phyloP scores from a whole-genome alignment of 306 rosid genomes.

The Trifolium subterraneum region DNA sequence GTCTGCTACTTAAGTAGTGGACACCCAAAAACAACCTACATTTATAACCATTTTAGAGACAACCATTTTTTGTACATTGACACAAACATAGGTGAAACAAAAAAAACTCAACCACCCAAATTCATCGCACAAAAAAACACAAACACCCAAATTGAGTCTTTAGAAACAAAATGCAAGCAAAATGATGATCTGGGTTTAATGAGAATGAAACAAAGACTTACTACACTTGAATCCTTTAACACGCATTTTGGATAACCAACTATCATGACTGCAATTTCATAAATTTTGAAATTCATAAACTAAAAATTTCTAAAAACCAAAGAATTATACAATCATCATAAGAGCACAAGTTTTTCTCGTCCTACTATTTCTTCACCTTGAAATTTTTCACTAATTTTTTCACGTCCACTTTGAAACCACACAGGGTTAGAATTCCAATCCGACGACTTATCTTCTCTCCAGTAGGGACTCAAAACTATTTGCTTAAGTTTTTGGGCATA shows the following conservation, averaged over 20 bases:
- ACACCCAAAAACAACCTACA: no score
- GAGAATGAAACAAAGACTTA: slow-evolving; percentile 16
- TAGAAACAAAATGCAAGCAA: slow-evolving; percentile 1
- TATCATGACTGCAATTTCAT: no score
- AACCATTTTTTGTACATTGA: slow-evolving; percentile 36
- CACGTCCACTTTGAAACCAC: not conserved
- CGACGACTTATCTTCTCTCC: no score
- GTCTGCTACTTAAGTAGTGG: no score
- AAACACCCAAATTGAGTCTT: slow-evolving; percentile 2
- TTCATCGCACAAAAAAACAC: not conserved
- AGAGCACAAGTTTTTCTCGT: not conserved
- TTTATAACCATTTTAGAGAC: no score
- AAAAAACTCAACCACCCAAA: not conserved
- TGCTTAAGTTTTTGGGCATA: not conserved
- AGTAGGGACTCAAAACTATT: slow-evolving; percentile 13
- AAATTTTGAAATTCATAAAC: no score
- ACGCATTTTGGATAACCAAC: no score
- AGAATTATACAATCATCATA: no score
- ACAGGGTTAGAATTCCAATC: not conserved
- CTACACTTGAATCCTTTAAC: no score
- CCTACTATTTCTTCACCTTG: not conserved
- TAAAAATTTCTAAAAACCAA: no score
- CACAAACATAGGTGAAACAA: slow-evolving; percentile 21
- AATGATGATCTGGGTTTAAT: not conserved
- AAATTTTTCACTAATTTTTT: no score